These are phyloP conservation scores for Mortierella polycephala DNA, from an alignment of 371 early-diverging fungal species.

Conservation along the genomic window DNA sequence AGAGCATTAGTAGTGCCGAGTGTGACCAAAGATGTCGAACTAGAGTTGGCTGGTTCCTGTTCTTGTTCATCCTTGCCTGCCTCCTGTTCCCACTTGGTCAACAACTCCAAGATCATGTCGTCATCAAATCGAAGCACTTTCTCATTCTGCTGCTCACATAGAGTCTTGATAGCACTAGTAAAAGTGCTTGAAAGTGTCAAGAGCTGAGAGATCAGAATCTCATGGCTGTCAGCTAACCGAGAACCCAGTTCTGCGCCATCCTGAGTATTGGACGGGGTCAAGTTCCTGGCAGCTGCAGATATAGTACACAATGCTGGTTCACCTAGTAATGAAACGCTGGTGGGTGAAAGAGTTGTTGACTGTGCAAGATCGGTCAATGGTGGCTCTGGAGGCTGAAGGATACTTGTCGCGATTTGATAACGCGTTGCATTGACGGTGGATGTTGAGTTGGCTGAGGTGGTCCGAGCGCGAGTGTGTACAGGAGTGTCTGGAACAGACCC, in stretches of 20 bases:
- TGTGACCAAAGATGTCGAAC: conserved; percentile 38
- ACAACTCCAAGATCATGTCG: conserved; percentile 38
- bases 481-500: conserved; percentile 22
- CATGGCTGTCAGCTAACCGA: conserved; percentile 21
- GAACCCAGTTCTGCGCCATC: not conserved
- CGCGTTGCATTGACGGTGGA: conserved; percentile 48
- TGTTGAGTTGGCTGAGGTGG: conserved; percentile 43
- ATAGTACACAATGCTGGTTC: conserved; percentile 37
- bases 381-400: conserved; percentile 45
- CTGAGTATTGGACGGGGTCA: not conserved
- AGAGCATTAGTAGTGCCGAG: conserved; percentile 46
- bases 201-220: conserved; percentile 33
- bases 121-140: conserved; percentile 51
- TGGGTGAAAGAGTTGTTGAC: conserved; percentile 22
- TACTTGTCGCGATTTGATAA: conserved; percentile 50
- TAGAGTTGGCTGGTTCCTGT: conserved; percentile 10
- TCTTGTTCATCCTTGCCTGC: conserved; percentile 24
- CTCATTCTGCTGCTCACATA: conserved; percentile 54
- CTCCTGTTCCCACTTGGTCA: conserved; percentile 51
- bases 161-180: conserved; percentile 31
- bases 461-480: conserved; percentile 41
- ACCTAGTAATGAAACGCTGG: conserved; percentile 19
- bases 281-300: conserved; percentile 1
- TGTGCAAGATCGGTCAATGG: conserved; percentile 31
- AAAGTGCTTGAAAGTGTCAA: conserved; percentile 29